A percentile compares a stretch with the other conserved stretches of the same genome.
Evolutionary conservation across 306 rosid species (phyloP).

Genomic region (Prunus armeniaca): DNA sequence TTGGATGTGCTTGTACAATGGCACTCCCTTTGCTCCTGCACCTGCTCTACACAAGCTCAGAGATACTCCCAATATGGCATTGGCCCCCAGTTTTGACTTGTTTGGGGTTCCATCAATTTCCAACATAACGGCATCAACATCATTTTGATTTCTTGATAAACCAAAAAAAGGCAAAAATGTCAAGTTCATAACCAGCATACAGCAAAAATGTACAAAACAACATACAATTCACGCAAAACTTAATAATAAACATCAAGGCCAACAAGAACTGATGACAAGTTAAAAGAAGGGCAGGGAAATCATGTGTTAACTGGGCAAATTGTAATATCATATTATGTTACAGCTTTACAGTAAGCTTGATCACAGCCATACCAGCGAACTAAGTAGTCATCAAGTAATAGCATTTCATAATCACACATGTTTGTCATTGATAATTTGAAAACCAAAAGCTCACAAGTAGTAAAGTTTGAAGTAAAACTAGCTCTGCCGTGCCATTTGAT

Average conservation of each 20-base stretch:
- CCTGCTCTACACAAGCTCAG: conserved; percentile 95
- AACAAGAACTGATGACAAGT: background rate
- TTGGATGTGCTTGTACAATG: conserved; percentile 87
- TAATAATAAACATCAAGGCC: conserved; percentile 8
- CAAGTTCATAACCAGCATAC: conserved; percentile 22
- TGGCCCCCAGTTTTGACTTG: conserved; percentile 94
- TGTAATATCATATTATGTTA: background rate
- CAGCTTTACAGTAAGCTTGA: too few relatives aligned
- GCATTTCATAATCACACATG: too few relatives aligned
- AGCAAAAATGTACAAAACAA: conserved; percentile 1
- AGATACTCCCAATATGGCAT: conserved; percentile 96
- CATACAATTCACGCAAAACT: background rate
- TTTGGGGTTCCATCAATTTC: conserved; percentile 95
- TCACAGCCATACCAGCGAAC: too few relatives aligned
- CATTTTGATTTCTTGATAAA: conserved; percentile 70
- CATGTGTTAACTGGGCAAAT: background rate
- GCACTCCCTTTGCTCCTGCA: conserved; percentile 91
- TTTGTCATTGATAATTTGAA: background rate
- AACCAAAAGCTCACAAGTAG: background rate
- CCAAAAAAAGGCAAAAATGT: conserved; percentile 12
- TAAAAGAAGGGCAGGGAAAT: background rate
- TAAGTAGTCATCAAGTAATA: too few relatives aligned
- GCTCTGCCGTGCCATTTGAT: too few relatives aligned
- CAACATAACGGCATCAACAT: conserved; percentile 86
- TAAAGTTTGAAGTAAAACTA: background rate